Conservation (phyloP, 345 rosid species). For the Geranium rotundifolium region DNA sequence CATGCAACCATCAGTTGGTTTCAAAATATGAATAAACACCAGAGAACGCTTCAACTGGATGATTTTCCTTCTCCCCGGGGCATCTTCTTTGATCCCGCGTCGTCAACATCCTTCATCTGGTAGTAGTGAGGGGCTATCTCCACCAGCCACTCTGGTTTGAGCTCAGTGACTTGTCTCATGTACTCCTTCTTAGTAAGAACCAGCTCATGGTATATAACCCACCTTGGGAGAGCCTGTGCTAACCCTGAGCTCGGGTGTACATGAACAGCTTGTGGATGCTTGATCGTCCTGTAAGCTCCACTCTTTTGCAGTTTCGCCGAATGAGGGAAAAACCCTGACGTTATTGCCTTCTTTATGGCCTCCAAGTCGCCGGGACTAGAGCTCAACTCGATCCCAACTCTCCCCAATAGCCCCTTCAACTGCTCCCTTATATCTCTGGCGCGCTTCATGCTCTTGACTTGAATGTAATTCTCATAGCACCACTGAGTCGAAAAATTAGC, state of each 20-base stretch:
- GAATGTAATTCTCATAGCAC: conserved; percentile 98
- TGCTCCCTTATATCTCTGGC: conserved; percentile 94
- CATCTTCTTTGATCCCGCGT: conserved; percentile 73
- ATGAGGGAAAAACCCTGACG: conserved; percentile 78
- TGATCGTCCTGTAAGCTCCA: conserved; percentile 85
- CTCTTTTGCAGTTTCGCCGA: conserved; percentile 81
- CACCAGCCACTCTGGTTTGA: conserved; percentile 96
- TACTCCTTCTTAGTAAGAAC: conserved; percentile 88
- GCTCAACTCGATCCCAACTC: conserved; percentile 81
- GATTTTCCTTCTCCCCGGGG: conserved; percentile 50
- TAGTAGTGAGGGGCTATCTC: conserved; percentile 95
- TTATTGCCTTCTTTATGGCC: conserved; percentile 48
- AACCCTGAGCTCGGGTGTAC: conserved; percentile 94
- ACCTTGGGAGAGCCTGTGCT: conserved; percentile 80
- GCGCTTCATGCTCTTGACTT: conserved; percentile 98
- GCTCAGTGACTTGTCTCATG: conserved; percentile 89
- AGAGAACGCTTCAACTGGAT: conserved; percentile 21
- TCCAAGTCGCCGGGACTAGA: conserved; percentile 23
- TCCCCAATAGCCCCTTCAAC: conserved; percentile 86
- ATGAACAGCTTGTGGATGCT: conserved; percentile 84
- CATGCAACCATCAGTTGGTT: too few species aligned
- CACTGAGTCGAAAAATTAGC: conserved; percentile 91
- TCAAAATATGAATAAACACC: too few species aligned
- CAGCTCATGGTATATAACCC: conserved; percentile 86
- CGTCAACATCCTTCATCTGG: conserved; percentile 95